A percentile compares a stretch with the other conserved stretches of the same genome.
Conservation (phyloP, 257 asterid species). For the Cynanchum wilfordii region DNA sequence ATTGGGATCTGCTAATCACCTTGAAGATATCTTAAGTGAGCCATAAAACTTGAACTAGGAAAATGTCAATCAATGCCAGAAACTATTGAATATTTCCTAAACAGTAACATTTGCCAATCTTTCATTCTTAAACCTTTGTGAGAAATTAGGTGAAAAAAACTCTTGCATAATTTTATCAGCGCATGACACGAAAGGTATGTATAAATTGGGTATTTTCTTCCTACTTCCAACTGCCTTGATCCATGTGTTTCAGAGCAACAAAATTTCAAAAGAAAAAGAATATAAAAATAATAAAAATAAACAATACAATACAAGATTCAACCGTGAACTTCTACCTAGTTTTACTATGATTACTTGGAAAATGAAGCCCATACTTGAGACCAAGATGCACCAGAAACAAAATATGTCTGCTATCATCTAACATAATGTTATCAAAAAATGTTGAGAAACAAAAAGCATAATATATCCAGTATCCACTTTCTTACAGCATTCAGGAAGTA, state of each 20-base stretch:
- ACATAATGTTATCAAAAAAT: background rate
- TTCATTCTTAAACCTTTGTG: background rate
- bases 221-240: background rate
- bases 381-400: background rate
- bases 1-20: background rate
- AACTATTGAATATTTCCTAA: background rate
- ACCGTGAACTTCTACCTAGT: background rate
- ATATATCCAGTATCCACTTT: background rate
- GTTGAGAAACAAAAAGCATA: background rate
- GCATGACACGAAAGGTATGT: background rate
- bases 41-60: background rate
- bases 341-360: background rate
- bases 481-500: constrained; percentile 82
- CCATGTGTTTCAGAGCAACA: background rate
- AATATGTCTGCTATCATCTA: background rate
- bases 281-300: background rate
- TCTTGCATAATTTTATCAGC: background rate
- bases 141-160: background rate
- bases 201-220: background rate
- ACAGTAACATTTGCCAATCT: background rate
- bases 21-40: background rate
- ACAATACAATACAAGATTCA: background rate
- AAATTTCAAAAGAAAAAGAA: background rate
- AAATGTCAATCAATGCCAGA: background rate
- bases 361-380: background rate